Conservation (phyloP, 495 filamentous ascomycete species). For the Aspergillus avenaceus region DNA sequence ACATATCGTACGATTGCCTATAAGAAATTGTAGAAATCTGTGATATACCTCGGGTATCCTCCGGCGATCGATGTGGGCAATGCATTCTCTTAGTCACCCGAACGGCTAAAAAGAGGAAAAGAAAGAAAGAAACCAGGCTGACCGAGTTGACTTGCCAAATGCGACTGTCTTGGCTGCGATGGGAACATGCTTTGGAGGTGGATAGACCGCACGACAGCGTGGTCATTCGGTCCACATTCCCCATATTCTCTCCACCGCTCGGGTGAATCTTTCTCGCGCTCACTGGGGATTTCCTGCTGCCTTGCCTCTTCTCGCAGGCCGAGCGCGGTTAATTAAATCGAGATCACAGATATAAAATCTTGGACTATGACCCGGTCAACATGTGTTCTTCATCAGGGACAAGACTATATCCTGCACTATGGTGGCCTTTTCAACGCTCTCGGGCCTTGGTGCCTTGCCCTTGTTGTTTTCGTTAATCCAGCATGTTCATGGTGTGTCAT, state of each 20-base stretch:
- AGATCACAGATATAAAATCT: background rate
- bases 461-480: constrained; percentile 4
- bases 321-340: background rate
- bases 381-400: background rate
- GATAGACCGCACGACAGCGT: background rate
- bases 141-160: background rate
- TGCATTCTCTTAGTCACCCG: background rate
- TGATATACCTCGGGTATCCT: background rate
- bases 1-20: background rate
- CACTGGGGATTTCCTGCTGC: background rate
- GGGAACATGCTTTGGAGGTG: background rate
- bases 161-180: background rate
- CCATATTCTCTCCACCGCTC: background rate
- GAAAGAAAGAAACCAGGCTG: background rate
- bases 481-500: constrained; percentile 8
- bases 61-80: background rate
- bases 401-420: background rate
- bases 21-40: background rate
- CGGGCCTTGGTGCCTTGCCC: constrained; percentile 11
- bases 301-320: background rate
- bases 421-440: constrained; percentile 10
- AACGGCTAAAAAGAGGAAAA: too few species aligned
- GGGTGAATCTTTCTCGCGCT: background rate
- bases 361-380: background rate
- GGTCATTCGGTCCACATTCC: background rate